Conservation (phyloP, 2,329 filamentous ascomycete species). For the Xylaria sp. region DNA sequence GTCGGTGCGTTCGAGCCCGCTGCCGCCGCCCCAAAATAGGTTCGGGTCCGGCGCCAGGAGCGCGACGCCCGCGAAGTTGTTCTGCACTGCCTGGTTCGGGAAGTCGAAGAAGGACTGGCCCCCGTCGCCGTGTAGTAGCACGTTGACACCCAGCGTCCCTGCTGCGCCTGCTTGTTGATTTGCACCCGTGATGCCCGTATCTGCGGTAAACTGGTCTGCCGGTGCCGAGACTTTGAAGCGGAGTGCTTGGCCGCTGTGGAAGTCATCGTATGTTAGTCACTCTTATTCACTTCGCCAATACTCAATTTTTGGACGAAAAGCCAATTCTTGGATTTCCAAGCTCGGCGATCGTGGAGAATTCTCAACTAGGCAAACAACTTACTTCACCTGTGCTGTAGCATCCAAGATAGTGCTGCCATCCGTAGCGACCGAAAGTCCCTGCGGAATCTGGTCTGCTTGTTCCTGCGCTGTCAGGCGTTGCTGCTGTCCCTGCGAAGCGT, state of each 20-base stretch:
- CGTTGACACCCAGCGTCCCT: conserved; percentile 61
- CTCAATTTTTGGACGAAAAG: background rate
- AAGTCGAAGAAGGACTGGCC: conserved; percentile 69
- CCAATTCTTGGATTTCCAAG: background rate
- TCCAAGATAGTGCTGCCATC: conserved; percentile 67
- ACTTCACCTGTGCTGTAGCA: conserved; percentile 65
- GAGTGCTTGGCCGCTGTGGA: conserved; percentile 60
- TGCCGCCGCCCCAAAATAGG: conserved; percentile 67
- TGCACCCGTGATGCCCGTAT: conserved; percentile 60
- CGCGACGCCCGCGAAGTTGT: conserved; percentile 62
- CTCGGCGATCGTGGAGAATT: background rate
- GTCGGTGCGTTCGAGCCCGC: conserved; percentile 62
- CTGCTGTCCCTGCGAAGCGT: conserved; percentile 15
- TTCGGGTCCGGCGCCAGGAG: conserved; percentile 64
- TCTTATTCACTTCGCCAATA: background rate
- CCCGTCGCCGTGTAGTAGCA: conserved; percentile 69
- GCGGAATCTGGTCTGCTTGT: conserved; percentile 47
- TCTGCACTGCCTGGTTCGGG: conserved; percentile 63
- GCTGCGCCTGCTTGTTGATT: conserved; percentile 46
- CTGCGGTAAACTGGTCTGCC: conserved; percentile 62
- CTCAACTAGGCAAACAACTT: conserved; percentile 36
- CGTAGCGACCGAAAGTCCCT: conserved; percentile 56
- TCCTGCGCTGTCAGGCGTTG: conserved; percentile 43
- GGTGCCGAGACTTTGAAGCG: conserved; percentile 67
- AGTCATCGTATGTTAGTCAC: conserved; percentile 17